Evolutionary conservation across 495 filamentous ascomycete species (phyloP).

Genomic region (Cryomyces minteri): DNA sequence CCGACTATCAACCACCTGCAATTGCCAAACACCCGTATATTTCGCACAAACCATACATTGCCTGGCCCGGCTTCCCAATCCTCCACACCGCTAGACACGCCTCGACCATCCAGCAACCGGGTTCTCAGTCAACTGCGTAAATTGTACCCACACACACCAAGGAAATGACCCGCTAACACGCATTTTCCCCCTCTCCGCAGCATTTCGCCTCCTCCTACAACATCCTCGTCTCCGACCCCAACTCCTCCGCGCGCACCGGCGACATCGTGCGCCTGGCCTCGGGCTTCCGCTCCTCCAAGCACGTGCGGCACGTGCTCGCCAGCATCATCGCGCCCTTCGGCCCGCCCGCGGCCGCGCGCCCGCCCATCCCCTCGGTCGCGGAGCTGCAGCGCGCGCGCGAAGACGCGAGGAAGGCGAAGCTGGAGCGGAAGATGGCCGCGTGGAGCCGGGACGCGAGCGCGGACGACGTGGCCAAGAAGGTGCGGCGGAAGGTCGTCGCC

Average conservation of each 20-base stretch:
- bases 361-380: slow-evolving; percentile 42
- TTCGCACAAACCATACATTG: background rate
- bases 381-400: slow-evolving; percentile 34
- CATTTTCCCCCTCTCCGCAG: slow-evolving; percentile 6
- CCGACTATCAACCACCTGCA: background rate
- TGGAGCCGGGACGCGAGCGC: background rate
- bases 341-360: slow-evolving; percentile 37
- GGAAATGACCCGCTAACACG: background rate
- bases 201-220: slow-evolving; percentile 18
- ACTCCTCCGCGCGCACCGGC: slow-evolving; percentile 50
- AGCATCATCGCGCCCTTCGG: slow-evolving; percentile 60
- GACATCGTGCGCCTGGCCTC: slow-evolving; percentile 63
- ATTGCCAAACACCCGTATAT: background rate
- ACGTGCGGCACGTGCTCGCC: slow-evolving; percentile 60
- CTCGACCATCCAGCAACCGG: no score
- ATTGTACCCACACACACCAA: no score
- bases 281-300: slow-evolving; percentile 41
- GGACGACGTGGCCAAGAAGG: background rate
- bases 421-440: slow-evolving; percentile 10
- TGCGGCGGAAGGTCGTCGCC: background rate
- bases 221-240: slow-evolving; percentile 56
- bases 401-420: slow-evolving; percentile 20
- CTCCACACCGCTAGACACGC: no score
- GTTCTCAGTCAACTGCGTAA: no score
- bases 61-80: no score